These are phyloP conservation scores for Saccharomycopsis babjevae DNA, from an alignment of 805 yeast genomes.

Conservation along the genomic window DNA sequence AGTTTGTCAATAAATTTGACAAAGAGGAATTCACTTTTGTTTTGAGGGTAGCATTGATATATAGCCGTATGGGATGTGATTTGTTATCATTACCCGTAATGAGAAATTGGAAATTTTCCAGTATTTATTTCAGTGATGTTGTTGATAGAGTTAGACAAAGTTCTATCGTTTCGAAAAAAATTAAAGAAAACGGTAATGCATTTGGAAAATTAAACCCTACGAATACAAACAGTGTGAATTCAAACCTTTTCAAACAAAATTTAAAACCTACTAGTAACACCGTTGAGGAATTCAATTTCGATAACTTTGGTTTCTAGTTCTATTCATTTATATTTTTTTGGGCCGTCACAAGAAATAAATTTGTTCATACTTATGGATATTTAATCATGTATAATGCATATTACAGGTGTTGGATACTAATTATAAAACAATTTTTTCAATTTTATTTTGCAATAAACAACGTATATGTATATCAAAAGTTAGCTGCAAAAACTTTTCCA, in stretches of 20 bases:
- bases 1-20: constrained; percentile 25
- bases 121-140: background rate
- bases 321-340: background rate
- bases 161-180: background rate
- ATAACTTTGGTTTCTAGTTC: constrained; percentile 2
- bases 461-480: background rate
- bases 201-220: background rate
- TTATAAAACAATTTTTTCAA: no score
- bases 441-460: no score
- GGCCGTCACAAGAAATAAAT: background rate
- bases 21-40: constrained; percentile 51
- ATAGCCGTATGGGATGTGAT: constrained; percentile 88
- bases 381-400: no score
- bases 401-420: no score
- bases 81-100: constrained; percentile 54
- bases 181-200: background rate
- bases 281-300: constrained; percentile 5
- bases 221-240: background rate
- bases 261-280: background rate
- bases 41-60: constrained; percentile 52
- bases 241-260: background rate
- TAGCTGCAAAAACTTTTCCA: background rate
- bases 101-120: constrained; percentile 53
- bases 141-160: background rate
- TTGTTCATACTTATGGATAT: no score